These are phyloP conservation scores for Boletus mariae DNA, from an alignment of 1,284 basidiomycete species.

Conservation along the genomic window DNA sequence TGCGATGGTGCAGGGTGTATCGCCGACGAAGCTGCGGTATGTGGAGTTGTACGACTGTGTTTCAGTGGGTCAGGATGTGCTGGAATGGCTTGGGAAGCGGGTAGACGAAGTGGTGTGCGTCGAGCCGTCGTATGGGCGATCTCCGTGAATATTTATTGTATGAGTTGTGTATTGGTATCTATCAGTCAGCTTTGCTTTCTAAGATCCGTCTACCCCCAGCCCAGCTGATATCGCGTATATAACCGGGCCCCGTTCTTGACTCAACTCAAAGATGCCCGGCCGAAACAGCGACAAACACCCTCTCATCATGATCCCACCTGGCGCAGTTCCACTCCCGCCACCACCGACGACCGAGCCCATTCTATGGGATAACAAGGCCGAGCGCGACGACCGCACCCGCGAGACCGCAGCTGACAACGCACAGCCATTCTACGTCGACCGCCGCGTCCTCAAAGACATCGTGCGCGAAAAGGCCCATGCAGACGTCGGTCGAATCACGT, in stretches of 20 bases:
- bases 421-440: slow-evolving; percentile 67
- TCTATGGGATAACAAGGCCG: slow-evolving; percentile 65
- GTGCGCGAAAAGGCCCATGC: slow-evolving; percentile 63
- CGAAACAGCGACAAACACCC: background rate
- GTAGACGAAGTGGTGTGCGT: slow-evolving; percentile 58
- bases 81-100: slow-evolving; percentile 57
- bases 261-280: slow-evolving; percentile 7
- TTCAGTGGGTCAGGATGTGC: slow-evolving; percentile 58
- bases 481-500: slow-evolving; percentile 65
- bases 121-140: slow-evolving; percentile 42
- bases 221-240: background rate
- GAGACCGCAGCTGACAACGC: slow-evolving; percentile 60
- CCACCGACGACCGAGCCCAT: slow-evolving; percentile 21
- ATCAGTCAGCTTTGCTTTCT: background rate
- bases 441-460: slow-evolving; percentile 67
- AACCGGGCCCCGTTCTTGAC: background rate
- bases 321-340: slow-evolving; percentile 14
- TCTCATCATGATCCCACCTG: background rate
- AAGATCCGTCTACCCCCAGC: too few species aligned
- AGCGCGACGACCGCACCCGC: slow-evolving; percentile 58
- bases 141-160: slow-evolving; percentile 11
- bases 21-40: slow-evolving; percentile 46
- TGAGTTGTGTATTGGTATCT: background rate
- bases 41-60: slow-evolving; percentile 65
- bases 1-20: slow-evolving; percentile 35